These are phyloP conservation scores for Phytomonas serpens DNA, from an alignment of 208 protist species.

Conservation along the genomic window DNA sequence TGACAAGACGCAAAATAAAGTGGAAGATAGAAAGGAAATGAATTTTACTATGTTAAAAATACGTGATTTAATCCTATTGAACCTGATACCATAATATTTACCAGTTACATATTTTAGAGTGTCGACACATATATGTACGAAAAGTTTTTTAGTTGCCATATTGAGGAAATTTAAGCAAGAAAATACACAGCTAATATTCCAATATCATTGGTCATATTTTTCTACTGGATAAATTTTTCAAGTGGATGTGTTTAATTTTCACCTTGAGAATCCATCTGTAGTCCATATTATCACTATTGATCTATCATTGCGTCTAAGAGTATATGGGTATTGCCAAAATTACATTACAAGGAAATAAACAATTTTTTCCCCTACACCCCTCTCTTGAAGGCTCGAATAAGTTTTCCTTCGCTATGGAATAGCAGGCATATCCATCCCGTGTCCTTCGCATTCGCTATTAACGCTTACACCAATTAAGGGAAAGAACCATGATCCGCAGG, in stretches of 20 bases:
- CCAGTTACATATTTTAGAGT: neutral
- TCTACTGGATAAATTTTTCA: neutral
- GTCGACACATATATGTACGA: constrained; percentile 4
- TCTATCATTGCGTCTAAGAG: neutral
- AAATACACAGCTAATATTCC: neutral
- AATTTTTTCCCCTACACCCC: neutral
- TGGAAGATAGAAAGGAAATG: constrained; percentile 3
- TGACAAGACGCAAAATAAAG: constrained; percentile 8
- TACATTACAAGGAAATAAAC: neutral
- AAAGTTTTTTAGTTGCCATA: neutral
- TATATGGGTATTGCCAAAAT: neutral
- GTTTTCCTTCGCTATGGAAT: neutral
- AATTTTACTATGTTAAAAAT: neutral
- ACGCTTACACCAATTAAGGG: neutral
- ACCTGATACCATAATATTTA: neutral
- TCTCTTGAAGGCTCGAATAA: neutral
- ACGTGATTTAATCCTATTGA: neutral
- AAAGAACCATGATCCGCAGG: neutral
- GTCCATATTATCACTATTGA: neutral
- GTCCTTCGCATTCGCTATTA: neutral
- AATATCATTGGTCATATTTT: neutral
- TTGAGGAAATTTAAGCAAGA: neutral
- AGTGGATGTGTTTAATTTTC: neutral
- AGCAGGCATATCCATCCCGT: neutral
- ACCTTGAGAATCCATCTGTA: neutral